Evolutionary conservation across 495 filamentous ascomycete genomes (phyloP).

Genomic region (Penicillium daleae): DNA sequence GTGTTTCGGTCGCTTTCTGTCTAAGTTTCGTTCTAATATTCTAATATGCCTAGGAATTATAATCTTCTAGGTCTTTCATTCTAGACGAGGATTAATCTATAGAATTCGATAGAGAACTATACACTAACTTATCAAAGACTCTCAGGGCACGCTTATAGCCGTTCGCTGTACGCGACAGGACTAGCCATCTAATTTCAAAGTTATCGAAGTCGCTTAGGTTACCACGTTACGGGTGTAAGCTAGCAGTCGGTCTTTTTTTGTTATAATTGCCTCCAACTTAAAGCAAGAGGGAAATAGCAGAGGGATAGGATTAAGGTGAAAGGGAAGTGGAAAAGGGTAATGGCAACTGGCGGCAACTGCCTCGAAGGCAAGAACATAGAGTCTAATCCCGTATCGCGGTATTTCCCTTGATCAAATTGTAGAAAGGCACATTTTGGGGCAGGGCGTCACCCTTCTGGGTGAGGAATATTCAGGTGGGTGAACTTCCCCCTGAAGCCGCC

Average conservation of each 20-base stretch:
- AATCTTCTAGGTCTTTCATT: too few species aligned
- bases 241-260: background rate
- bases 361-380: background rate
- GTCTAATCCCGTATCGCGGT: background rate
- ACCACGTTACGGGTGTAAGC: background rate
- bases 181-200: background rate
- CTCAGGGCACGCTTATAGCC: background rate
- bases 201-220: slow-evolving; percentile 1
- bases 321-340: background rate
- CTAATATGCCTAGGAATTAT: too few species aligned
- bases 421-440: slow-evolving; percentile 1
- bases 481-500: background rate
- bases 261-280: background rate
- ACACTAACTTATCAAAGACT: background rate
- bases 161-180: background rate
- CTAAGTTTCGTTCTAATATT: too few species aligned
- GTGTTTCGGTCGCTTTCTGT: too few species aligned
- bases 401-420: background rate
- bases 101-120: background rate
- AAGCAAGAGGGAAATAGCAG: background rate
- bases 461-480: background rate
- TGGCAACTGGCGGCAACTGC: background rate
- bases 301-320: background rate
- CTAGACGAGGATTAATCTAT: background rate
- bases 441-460: background rate